Evolutionary conservation across 768 basidiomycete genomes (phyloP).

Genomic region (Kwoniella sp.): DNA sequence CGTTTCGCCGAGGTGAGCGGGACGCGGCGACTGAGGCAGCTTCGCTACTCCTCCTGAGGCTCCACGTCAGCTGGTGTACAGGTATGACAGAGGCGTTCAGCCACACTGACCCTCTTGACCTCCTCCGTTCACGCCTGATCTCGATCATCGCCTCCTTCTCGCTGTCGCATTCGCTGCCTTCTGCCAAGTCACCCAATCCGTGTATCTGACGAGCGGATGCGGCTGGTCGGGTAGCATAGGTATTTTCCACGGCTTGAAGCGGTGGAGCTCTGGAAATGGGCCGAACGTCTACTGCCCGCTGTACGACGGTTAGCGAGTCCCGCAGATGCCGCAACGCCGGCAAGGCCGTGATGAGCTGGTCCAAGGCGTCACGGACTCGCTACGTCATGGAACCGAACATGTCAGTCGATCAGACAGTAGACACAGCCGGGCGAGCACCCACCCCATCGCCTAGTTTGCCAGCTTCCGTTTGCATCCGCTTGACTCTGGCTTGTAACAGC

Average conservation of each 20-base stretch:
- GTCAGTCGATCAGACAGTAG: neutral
- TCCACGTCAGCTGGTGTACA: no score
- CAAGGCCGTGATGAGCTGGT: conserved; percentile 15
- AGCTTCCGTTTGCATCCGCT: conserved; percentile 8
- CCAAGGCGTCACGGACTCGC: conserved; percentile 16
- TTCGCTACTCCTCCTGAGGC: no score
- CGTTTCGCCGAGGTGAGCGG: conserved; percentile 6
- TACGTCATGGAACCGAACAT: neutral
- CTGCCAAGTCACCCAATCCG: conserved; percentile 12
- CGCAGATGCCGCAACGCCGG: conserved; percentile 18
- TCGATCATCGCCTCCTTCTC: conserved; percentile 6
- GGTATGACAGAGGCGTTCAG: neutral
- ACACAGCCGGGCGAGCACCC: neutral
- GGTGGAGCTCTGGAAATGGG: no score
- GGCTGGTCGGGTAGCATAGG: conserved; percentile 17
- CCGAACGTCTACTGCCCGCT: neutral
- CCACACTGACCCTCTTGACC: conserved; percentile 7
- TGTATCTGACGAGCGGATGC: conserved; percentile 3
- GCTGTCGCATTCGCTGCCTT: conserved; percentile 19
- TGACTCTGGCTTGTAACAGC: conserved; percentile 10
- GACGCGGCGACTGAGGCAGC: conserved; percentile 11
- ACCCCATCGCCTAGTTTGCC: conserved; percentile 2
- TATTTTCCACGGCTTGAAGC: conserved; percentile 3
- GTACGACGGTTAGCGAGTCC: conserved; percentile 5
- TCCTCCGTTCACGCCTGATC: no score